Percentiles rank a stretch among this genome's conserved stretches.
phyloP scores from a whole-genome alignment of 331 rosid species.

The Malus hybrid region DNA sequence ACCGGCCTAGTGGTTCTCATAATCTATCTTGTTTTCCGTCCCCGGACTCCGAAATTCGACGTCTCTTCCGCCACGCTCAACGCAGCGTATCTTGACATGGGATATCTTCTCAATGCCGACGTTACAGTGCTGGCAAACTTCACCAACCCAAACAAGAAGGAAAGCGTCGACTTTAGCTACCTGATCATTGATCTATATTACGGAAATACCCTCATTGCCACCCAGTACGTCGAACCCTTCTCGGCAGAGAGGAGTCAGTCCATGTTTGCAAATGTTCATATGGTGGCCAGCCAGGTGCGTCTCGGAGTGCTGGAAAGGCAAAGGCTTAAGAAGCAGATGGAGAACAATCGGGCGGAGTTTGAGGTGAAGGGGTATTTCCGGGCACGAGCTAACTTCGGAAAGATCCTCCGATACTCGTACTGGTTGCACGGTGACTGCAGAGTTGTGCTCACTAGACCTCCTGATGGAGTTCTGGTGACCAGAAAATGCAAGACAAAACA shows the following conservation, averaged over 20 bases:
- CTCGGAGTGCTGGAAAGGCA: constrained; percentile 45
- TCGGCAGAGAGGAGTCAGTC: constrained; percentile 47
- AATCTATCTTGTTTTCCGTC: constrained; percentile 76
- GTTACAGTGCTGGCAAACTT: constrained; percentile 65
- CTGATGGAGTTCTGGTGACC: constrained; percentile 48
- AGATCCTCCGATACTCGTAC: constrained; percentile 60
- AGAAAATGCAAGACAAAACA: constrained; percentile 63
- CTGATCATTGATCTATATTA: constrained; percentile 46
- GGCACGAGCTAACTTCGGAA: constrained; percentile 67
- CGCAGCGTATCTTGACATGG: constrained; percentile 90
- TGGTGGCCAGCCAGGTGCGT: constrained; percentile 68
- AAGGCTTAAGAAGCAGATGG: constrained; percentile 53
- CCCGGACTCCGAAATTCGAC: constrained; percentile 64
- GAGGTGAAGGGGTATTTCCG: constrained; percentile 52
- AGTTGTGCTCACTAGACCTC: constrained; percentile 60
- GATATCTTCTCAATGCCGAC: constrained; percentile 82
- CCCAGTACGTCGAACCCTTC: constrained; percentile 64
- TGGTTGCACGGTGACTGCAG: constrained; percentile 53
- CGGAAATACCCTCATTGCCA: constrained; percentile 59
- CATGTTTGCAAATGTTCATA: constrained; percentile 45
- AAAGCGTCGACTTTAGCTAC: constrained; percentile 66
- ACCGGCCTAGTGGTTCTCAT: constrained; percentile 72
- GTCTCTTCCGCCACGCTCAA: constrained; percentile 54
- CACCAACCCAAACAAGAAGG: constrained; percentile 86
- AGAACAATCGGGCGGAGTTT: constrained; percentile 44